Evolutionary conservation across 2,329 filamentous ascomycete species (phyloP), one percentile per base, ranked within the genome.

Genomic region (Alternaria longipes): DNA sequence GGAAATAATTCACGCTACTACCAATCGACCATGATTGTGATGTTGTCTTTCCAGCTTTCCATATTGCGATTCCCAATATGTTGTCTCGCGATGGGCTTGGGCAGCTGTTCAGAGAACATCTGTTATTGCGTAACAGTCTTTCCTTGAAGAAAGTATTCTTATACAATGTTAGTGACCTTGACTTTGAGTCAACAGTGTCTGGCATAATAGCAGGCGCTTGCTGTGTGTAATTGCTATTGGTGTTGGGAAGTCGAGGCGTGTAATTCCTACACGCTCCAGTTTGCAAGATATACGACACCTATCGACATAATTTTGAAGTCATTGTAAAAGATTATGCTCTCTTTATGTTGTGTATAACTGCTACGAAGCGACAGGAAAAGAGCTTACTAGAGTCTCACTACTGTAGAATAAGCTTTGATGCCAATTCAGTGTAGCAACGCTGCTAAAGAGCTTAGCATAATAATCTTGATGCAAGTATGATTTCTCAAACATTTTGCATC

Each of bases 1-100:
- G 42, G 50, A 56, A 46, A 62, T 64, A 67, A 68, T 62, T 51
- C 38, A 59, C 18, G 18, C 22, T 3, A 11, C 24, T 12, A 5
- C 41, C 18, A 16, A 22, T 14, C 24, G 1, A 16, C 28, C 1
- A 40, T 38, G 9, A 18, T 12, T 26, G 32, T 50, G 20, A 24
- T 38, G 20, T 3, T 28, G 16, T 52, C 1, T 16, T 54, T 11
- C 6, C 4, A 24, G 16, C n/a, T 34, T 18, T 5, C 16, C n/a
- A 14, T 1, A 36, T n/a, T 1, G 34, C 2, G 14, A 0, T 8
- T 20, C 4, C 38, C 6, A 12, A 8, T 16, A 7, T 36, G 32
- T 14, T 36, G 12, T 36, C 11, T 12, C 14, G 12, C 12, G 1
- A 16, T 36, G 5, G 12, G 30, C 0, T 32, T 32, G 9, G 30